These are phyloP conservation scores for Penicillium manginii DNA, from an alignment of 495 filamentous ascomycete genomes.

Conservation along the genomic window DNA sequence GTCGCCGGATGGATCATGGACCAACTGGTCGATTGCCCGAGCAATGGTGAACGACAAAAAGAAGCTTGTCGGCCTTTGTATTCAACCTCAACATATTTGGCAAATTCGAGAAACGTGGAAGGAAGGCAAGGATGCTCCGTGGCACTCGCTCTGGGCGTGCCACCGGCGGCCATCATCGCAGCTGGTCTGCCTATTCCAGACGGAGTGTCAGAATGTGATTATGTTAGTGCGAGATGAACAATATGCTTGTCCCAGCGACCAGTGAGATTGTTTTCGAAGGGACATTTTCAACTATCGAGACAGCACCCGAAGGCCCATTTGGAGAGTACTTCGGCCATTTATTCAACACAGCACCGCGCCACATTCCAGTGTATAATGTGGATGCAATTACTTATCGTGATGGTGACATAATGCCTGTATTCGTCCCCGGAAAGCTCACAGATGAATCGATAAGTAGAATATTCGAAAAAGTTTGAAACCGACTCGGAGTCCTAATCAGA, in stretches of 20 bases:
- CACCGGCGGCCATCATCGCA: constrained; percentile 43
- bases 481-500: no score
- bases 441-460: constrained; percentile 24
- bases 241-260: constrained; percentile 39
- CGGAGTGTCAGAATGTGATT: constrained; percentile 36
- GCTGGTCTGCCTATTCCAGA: constrained; percentile 41
- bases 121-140: constrained; percentile 39
- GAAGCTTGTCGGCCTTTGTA: constrained; percentile 31
- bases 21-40: constrained; percentile 46
- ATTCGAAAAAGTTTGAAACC: no score
- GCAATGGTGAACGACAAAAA: constrained; percentile 41
- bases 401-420: constrained; percentile 39
- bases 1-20: constrained; percentile 38
- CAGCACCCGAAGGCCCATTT: constrained; percentile 40
- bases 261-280: constrained; percentile 45
- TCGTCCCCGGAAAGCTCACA: constrained; percentile 27
- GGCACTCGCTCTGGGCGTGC: constrained; percentile 41
- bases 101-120: constrained; percentile 42
- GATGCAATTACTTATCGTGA: constrained; percentile 41
- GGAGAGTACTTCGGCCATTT: constrained; percentile 38
- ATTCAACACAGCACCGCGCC: constrained; percentile 32
- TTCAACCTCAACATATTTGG: constrained; percentile 36
- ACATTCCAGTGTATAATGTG: constrained; percentile 36
- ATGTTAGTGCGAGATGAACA: constrained; percentile 45
- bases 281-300: constrained; percentile 33